phyloP scores from a whole-genome alignment of 371 early-diverging fungal genomes.

The Mortierella sp. region DNA sequence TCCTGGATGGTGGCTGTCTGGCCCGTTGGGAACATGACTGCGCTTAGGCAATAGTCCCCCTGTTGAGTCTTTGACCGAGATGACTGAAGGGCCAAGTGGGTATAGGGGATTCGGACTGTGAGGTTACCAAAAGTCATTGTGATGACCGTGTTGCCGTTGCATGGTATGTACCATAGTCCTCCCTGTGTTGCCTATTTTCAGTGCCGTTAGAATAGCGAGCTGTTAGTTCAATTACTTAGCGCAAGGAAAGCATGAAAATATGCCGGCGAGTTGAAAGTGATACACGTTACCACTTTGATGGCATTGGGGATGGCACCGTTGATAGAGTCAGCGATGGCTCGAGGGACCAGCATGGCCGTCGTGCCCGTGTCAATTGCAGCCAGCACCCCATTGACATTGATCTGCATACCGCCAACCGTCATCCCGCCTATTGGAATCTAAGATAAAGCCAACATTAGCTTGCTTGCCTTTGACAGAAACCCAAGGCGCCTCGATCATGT shows the following conservation, averaged over 20 bases:
- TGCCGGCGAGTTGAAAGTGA: not conserved
- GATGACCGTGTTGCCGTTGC: constrained; percentile 22
- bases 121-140: constrained; percentile 32
- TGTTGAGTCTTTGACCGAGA: not conserved
- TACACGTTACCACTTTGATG: constrained; percentile 8
- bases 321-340: constrained; percentile 29
- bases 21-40: constrained; percentile 43
- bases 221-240: not conserved
- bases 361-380: constrained; percentile 50
- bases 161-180: constrained; percentile 38
- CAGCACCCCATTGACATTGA: constrained; percentile 5
- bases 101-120: constrained; percentile 28
- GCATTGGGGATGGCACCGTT: constrained; percentile 44
- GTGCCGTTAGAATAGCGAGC: not conserved
- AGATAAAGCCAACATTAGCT: too few species aligned
- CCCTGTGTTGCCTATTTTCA: constrained; percentile 1
- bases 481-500: too few species aligned
- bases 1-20: not conserved
- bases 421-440: constrained; percentile 34
- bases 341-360: constrained; percentile 47
- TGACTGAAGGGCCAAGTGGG: constrained; percentile 28
- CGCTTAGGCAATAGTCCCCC: constrained; percentile 22
- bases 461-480: too few species aligned
- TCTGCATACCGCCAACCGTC: constrained; percentile 11
- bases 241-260: not conserved